Conservation (phyloP, 176 grass and related monocot genomes). For the Eremochloa ophiuroides region DNA sequence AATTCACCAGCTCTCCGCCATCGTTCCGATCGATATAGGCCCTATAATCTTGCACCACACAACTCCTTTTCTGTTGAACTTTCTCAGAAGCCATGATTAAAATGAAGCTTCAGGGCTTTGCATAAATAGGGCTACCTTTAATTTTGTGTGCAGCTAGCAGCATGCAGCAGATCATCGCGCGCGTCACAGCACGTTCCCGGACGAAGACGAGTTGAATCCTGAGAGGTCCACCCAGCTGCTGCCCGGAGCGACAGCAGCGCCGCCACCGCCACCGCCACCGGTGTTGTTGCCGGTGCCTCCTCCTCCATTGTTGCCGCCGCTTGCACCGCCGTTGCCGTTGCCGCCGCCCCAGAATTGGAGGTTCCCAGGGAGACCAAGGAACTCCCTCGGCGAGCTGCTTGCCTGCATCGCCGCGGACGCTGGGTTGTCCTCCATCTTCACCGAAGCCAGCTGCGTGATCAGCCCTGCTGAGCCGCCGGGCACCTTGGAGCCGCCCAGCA, state of each 20-base stretch:
- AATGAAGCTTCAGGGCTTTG: constrained; percentile 68
- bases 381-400: constrained; percentile 53
- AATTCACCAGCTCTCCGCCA: constrained; percentile 10
- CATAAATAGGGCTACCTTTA: constrained; percentile 40
- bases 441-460: constrained; percentile 64
- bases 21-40: neutral
- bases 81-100: constrained; percentile 66
- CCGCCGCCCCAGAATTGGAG: constrained; percentile 62
- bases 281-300: neutral
- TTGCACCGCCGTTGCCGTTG: neutral
- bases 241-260: constrained; percentile 5
- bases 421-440: constrained; percentile 78
- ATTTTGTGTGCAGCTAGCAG: constrained; percentile 7
- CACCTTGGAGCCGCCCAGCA: constrained; percentile 40
- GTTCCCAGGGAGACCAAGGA: constrained; percentile 52
- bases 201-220: constrained; percentile 71
- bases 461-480: constrained; percentile 42
- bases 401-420: constrained; percentile 24
- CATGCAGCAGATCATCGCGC: neutral
- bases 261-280: neutral
- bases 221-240: constrained; percentile 47
- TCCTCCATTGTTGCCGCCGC: neutral
- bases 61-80: constrained; percentile 34
- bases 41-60: constrained; percentile 36
- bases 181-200: constrained; percentile 58